Evolutionary conservation across 371 early-diverging fungal species (phyloP).

Genomic region (Thermomucor indicae-seudaticae): DNA sequence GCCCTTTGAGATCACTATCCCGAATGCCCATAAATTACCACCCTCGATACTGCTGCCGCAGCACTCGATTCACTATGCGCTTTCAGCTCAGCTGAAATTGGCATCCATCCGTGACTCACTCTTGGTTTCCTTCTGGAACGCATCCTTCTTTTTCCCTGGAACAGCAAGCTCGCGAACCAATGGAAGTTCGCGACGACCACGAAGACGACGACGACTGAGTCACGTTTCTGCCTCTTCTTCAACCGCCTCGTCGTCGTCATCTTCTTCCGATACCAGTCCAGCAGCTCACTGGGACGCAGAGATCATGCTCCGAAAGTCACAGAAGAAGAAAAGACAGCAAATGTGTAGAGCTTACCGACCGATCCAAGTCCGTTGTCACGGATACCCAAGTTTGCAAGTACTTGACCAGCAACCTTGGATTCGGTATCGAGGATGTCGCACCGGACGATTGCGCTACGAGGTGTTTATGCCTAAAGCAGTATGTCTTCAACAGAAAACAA

Average conservation of each 20-base stretch:
- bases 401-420: conserved; percentile 14
- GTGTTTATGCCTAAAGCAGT: conserved; percentile 20
- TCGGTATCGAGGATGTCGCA: conserved; percentile 23
- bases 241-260: too few relatives aligned
- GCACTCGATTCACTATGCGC: conserved; percentile 21
- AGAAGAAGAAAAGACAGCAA: neutral
- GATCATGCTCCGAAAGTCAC: neutral
- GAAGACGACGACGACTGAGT: neutral
- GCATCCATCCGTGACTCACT: conserved; percentile 20
- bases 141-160: neutral
- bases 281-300: too few relatives aligned
- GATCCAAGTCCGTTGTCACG: conserved; percentile 20
- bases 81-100: conserved; percentile 20
- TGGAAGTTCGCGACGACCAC: neutral
- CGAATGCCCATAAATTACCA: conserved; percentile 15
- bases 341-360: conserved; percentile 3
- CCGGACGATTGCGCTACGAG: conserved; percentile 18
- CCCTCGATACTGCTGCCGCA: conserved; percentile 22
- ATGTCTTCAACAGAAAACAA: conserved; percentile 17
- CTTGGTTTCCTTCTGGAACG: conserved; percentile 24
- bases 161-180: too few relatives aligned
- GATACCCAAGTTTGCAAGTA: conserved; percentile 19
- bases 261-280: too few relatives aligned
- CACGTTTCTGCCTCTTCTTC: too few relatives aligned
- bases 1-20: conserved; percentile 20